phyloP scores from a whole-genome alignment of 257 asterid genomes.

The Nyctanthes arbortristis region DNA sequence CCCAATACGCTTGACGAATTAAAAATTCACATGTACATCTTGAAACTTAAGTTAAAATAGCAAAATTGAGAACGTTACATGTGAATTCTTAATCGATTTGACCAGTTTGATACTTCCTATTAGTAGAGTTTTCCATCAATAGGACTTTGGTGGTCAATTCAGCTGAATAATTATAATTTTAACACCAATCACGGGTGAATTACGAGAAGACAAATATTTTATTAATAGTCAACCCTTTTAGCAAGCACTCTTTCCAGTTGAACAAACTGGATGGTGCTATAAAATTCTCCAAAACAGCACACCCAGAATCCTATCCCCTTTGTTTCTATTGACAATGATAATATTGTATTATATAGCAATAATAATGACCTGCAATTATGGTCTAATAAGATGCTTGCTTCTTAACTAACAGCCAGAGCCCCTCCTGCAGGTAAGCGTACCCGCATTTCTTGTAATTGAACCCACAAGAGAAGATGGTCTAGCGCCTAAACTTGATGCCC shows the following conservation, averaged over 20 bases:
- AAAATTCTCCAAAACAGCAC: not conserved
- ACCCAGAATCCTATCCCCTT: not conserved
- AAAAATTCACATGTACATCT: too few species aligned
- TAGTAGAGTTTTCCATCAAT: too few species aligned
- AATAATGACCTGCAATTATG: not conserved
- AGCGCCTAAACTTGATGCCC: conserved; percentile 82
- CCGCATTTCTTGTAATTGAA: conserved; percentile 58
- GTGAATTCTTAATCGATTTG: not conserved
- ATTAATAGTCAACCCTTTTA: conserved; percentile 10
- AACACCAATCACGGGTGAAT: conserved; percentile 41
- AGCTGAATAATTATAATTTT: not conserved
- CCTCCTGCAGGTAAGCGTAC: conserved; percentile 56
- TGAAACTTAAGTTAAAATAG: too few species aligned
- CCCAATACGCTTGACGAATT: too few species aligned
- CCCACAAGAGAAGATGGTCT: conserved; percentile 69
- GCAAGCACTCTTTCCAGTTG: not conserved
- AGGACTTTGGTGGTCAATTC: conserved; percentile 4
- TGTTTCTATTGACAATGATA: not conserved
- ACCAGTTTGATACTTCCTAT: too few species aligned
- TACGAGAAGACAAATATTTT: not conserved
- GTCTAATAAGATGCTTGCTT: not conserved
- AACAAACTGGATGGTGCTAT: not conserved
- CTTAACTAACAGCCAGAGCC: conserved; percentile 56
- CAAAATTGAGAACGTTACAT: too few species aligned
- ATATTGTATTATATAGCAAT: not conserved